Conservation (phyloP, 345 rosid genomes). For the Hypericum androsaemum region DNA sequence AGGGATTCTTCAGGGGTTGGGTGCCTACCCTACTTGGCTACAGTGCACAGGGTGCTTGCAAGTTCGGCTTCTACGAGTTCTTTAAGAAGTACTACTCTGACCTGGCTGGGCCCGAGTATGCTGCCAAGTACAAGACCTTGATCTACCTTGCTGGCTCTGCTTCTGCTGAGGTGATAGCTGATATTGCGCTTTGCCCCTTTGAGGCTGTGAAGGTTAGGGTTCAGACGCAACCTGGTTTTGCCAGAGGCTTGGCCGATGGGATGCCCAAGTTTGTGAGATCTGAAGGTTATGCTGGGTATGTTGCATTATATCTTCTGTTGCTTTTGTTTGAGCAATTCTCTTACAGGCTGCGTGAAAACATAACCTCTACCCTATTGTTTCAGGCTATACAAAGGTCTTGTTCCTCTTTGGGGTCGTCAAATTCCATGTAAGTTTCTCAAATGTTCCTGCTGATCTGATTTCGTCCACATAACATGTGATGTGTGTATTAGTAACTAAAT, state of each 20-base stretch:
- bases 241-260: slow-evolving; percentile 84
- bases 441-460: no score
- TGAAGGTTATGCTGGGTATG: slow-evolving; percentile 68
- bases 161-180: slow-evolving; percentile 87
- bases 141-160: slow-evolving; percentile 94
- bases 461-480: no score
- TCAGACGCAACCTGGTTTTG: slow-evolving; percentile 95
- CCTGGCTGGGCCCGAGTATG: slow-evolving; percentile 79
- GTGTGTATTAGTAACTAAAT: no score
- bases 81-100: slow-evolving; percentile 93
- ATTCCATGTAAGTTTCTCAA: slow-evolving; percentile 67
- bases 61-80: slow-evolving; percentile 75
- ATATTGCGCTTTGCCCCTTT: slow-evolving; percentile 85
- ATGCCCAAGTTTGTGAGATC: slow-evolving; percentile 71
- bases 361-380: slow-evolving; percentile 7
- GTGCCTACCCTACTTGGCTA: slow-evolving; percentile 85
- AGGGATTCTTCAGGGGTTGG: slow-evolving; percentile 85
- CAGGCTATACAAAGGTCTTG: slow-evolving; percentile 82
- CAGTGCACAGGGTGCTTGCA: slow-evolving; percentile 95
- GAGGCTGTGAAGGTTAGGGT: slow-evolving; percentile 95
- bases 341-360: no score
- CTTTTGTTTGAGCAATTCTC: background rate
- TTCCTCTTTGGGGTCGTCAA: slow-evolving; percentile 97
- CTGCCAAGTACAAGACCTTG: slow-evolving; percentile 78
- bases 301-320: background rate